Percentiles rank a stretch among this genome's conserved stretches.
Conservation (phyloP, 148 eudicot genomes). For the Cornus controversa region DNA sequence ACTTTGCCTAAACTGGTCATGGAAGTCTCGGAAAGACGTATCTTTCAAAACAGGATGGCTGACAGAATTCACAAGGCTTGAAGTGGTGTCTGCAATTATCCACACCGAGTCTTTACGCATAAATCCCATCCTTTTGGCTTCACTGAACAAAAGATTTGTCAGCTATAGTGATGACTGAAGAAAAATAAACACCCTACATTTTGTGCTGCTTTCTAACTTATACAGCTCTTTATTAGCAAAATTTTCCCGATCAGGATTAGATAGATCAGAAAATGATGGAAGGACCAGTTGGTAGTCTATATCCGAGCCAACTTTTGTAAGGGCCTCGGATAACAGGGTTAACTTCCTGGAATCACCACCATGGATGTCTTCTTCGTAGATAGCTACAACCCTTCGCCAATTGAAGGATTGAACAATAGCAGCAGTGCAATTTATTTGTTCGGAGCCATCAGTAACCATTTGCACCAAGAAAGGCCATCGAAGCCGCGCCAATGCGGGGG, state of each 20-base stretch:
- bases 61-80: conserved; percentile 14
- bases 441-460: conserved; percentile 11
- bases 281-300: conserved; percentile 15
- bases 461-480: conserved; percentile 29
- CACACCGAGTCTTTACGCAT: conserved; percentile 22
- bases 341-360: neutral
- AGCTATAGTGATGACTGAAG: conserved; percentile 15
- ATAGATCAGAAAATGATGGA: conserved; percentile 8
- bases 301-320: conserved; percentile 16
- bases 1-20: neutral
- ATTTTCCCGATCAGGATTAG: neutral
- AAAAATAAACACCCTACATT: conserved; percentile 27
- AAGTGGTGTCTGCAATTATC: conserved; percentile 9
- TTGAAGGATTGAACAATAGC: conserved; percentile 8
- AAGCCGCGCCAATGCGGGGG: neutral
- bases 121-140: conserved; percentile 18
- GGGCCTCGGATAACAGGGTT: conserved; percentile 11
- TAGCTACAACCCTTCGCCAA: conserved; percentile 24
- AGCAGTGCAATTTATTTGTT: conserved; percentile 8
- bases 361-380: conserved; percentile 13
- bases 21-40: neutral
- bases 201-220: neutral
- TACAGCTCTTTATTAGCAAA: neutral
- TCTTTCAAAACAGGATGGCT: conserved; percentile 11
- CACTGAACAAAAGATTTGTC: conserved; percentile 20